A percentile compares a stretch with the other conserved stretches of the same genome.
phyloP scores from a whole-genome alignment of 2,329 filamentous ascomycete genomes.

The Xylaria arbuscula region DNA sequence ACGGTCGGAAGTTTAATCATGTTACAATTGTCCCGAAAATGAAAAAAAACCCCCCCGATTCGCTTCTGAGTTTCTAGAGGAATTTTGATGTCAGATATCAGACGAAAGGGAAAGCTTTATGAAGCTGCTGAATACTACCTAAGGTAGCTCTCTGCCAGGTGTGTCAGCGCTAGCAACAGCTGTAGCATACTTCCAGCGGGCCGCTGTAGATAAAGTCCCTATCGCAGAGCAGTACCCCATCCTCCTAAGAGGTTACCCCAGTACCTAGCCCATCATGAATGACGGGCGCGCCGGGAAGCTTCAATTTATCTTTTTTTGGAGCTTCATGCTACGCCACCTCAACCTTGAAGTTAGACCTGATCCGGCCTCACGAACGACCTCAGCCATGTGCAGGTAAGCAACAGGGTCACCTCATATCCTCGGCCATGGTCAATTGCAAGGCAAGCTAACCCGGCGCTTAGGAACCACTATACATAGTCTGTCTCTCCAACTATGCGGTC shows the following conservation, averaged over 20 bases:
- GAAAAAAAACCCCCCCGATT: too few relatives aligned
- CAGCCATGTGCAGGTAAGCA: conserved; percentile 49
- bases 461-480: conserved; percentile 45
- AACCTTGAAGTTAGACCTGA: conserved; percentile 17
- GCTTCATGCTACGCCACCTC: conserved; percentile 23
- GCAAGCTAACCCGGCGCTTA: conserved; percentile 42
- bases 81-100: too few relatives aligned
- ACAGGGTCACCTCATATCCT: conserved; percentile 5
- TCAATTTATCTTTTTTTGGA: conserved; percentile 28
- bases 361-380: conserved; percentile 28
- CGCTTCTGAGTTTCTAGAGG: too few relatives aligned
- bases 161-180: background rate
- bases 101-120: background rate
- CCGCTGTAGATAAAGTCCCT: conserved; percentile 24
- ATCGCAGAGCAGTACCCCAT: conserved; percentile 6
- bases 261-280: conserved; percentile 28
- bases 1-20: too few relatives aligned
- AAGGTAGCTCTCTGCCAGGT: background rate
- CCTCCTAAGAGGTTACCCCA: background rate
- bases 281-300: conserved; percentile 39
- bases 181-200: conserved; percentile 13
- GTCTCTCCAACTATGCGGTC: conserved; percentile 51
- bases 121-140: background rate
- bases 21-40: too few relatives aligned
- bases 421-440: conserved; percentile 29